Evolutionary conservation across 202 grass and related monocot species (phyloP), one percentile per base, ranked within the genome.

Genomic region (Schoenoplectus triqueter): DNA sequence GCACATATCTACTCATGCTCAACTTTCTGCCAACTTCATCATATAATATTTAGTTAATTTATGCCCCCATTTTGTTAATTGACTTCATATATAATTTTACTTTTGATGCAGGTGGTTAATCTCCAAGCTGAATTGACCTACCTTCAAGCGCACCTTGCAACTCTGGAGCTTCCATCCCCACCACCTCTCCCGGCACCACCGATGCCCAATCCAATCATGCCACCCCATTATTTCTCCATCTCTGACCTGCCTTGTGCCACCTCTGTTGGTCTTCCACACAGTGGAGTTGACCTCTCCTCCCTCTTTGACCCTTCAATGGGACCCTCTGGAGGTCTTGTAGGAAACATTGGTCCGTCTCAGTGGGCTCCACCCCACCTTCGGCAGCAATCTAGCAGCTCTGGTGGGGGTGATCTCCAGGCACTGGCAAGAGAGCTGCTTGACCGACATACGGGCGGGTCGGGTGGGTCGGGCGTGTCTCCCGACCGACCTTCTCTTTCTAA

Each of bases 101-200:
- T 13, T 83, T 48, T 83, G 5, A 83, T 69, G 75, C 39, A 99
- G 96, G 96, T 96, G 75, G 91, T 91, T 85, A 94, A 94, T 85
- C 96, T 96, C 57, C 96, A 96, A 87, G 91, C 96, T 45, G 96
- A 99, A 79, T 90, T 99, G 70, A 90, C 93, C 82, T 99, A 94
- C 86, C 87, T 99, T 74, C 96, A 99, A 82, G 89, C 93, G 2
- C 93, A 95, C 86, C 90, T 99, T 31, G 87, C 96, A 45, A 91
- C 96, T 7, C 84, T 99, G 48, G 91, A 95, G 90, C 84, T 92
- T 80, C 95, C 95, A 3, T 88, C 92, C 0, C 95, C 92, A 64
- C 88, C 89, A 14, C 89, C 89, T 9, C 83, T 87, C 10, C 92
- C 92, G 0, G 66, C 81, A 1, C 92, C 91, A 55, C 85, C 80